A percentile compares a stretch with the other conserved stretches of the same genome.
phyloP scores from a whole-genome alignment of 2,329 filamentous ascomycete species.

The Fusarium avenaceum region DNA sequence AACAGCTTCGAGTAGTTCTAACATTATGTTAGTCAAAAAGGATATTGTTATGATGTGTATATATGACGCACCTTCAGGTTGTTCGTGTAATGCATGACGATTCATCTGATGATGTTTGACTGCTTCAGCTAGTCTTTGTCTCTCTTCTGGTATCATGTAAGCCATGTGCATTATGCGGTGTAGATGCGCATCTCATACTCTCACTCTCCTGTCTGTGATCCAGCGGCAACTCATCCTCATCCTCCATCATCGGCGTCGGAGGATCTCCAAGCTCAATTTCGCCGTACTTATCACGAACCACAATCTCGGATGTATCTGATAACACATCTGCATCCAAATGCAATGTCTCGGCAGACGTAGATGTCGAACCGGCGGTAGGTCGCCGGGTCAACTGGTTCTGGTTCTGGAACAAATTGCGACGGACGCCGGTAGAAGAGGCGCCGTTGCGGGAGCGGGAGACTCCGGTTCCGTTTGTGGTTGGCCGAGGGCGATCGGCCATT shows the following conservation, averaged over 20 bases:
- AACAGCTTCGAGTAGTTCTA: slow-evolving; percentile 78
- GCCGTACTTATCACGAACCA: slow-evolving; percentile 73
- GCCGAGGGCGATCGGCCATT: slow-evolving; percentile 48
- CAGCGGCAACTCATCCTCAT: slow-evolving; percentile 66
- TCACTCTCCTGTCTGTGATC: slow-evolving; percentile 71
- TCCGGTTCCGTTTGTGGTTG: slow-evolving; percentile 37
- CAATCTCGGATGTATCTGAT: slow-evolving; percentile 68
- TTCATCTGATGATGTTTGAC: slow-evolving; percentile 72
- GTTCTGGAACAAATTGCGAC: slow-evolving; percentile 70
- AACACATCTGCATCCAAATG: slow-evolving; percentile 63
- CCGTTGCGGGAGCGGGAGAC: slow-evolving; percentile 38
- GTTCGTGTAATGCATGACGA: slow-evolving; percentile 68
- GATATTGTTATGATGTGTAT: not conserved
- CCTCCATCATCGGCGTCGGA: slow-evolving; percentile 66
- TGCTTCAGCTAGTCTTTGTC: slow-evolving; percentile 71
- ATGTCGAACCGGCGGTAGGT: slow-evolving; percentile 61
- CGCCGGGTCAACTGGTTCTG: slow-evolving; percentile 70
- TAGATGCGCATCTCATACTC: slow-evolving; percentile 55
- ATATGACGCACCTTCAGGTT: slow-evolving; percentile 71
- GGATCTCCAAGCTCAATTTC: slow-evolving; percentile 73
- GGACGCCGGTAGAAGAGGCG: slow-evolving; percentile 45
- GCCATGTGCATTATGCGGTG: not conserved
- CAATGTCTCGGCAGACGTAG: slow-evolving; percentile 60
- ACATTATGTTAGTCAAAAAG: slow-evolving; percentile 30
- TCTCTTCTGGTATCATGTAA: slow-evolving; percentile 62